Conservation (phyloP, 2,329 filamentous ascomycete species). For the Botryotinia globosa region DNA sequence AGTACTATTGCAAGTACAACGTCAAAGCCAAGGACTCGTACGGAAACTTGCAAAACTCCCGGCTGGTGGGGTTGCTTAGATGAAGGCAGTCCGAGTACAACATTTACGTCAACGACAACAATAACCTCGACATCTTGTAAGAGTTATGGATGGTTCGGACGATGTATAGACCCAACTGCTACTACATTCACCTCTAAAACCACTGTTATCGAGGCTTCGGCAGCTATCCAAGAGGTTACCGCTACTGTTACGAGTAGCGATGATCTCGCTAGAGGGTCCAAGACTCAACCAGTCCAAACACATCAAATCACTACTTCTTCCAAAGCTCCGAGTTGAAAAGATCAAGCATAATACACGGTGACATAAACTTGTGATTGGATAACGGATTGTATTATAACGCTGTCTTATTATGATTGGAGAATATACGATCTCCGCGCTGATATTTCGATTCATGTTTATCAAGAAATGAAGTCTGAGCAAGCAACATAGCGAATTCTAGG, state of each 20-base stretch:
- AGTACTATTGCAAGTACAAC: constrained; percentile 58
- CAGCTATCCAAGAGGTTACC: neutral
- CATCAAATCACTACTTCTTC: constrained; percentile 17
- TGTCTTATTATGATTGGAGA: neutral
- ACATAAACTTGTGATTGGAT: neutral
- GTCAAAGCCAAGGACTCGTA: constrained; percentile 60
- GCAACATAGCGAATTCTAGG: neutral
- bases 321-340: neutral
- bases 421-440: neutral
- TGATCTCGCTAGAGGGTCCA: neutral
- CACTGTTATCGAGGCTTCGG: constrained; percentile 17
- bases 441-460: neutral
- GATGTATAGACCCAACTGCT: constrained; percentile 7
- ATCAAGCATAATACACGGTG: neutral
- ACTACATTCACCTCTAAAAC: constrained; percentile 14
- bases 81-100: constrained; percentile 34
- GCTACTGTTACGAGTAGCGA: constrained; percentile 7
- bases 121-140: constrained; percentile 24
- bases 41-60: constrained; percentile 80
- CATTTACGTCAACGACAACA: constrained; percentile 32
- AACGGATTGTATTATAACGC: neutral
- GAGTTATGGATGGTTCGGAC: constrained; percentile 21
- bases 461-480: neutral
- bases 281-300: neutral
- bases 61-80: constrained; percentile 66